These are phyloP conservation scores for Xylariaceae sp. DNA, from an alignment of 2,329 filamentous ascomycete species.

Conservation along the genomic window DNA sequence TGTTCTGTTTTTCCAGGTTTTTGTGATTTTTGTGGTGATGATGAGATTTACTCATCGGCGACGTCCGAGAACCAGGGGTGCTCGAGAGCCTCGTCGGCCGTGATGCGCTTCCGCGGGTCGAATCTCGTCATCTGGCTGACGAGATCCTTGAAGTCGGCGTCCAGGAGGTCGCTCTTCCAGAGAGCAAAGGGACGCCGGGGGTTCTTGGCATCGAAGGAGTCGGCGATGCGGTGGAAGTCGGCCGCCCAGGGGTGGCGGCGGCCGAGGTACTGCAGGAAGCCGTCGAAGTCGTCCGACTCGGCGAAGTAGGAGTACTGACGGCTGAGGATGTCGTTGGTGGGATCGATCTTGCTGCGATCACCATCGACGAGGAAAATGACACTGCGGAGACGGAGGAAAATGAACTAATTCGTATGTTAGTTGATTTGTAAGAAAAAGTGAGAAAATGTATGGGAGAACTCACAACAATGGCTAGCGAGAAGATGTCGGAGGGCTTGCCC, in stretches of 20 bases:
- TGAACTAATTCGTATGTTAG: slow-evolving; percentile 33
- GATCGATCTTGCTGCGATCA: slow-evolving; percentile 32
- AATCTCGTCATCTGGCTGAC: slow-evolving; percentile 36
- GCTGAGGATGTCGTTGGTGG: slow-evolving; percentile 38
- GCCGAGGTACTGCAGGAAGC: slow-evolving; percentile 39
- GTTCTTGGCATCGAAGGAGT: slow-evolving; percentile 38
- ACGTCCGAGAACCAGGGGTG: slow-evolving; percentile 31
- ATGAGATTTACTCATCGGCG: slow-evolving; percentile 10
- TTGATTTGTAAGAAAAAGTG: background rate
- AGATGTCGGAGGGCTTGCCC: slow-evolving; percentile 39
- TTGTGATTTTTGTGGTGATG: background rate
- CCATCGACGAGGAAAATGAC: slow-evolving; percentile 38
- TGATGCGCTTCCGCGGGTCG: slow-evolving; percentile 37
- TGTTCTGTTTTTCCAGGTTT: background rate
- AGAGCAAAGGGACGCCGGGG: slow-evolving; percentile 39
- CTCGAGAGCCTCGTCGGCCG: slow-evolving; percentile 35
- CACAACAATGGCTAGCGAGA: slow-evolving; percentile 41
- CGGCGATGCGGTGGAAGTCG: slow-evolving; percentile 35
- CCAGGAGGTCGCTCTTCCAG: slow-evolving; percentile 37
- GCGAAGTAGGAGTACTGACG: slow-evolving; percentile 45
- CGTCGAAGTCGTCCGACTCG: slow-evolving; percentile 37
- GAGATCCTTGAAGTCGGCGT: slow-evolving; percentile 38
- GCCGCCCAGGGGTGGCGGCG: slow-evolving; percentile 36
- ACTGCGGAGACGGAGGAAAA: slow-evolving; percentile 40
- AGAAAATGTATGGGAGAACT: slow-evolving; percentile 17